Evolutionary conservation across 208 protist genomes (phyloP).

Genomic region (Leishmania amazonensis): DNA sequence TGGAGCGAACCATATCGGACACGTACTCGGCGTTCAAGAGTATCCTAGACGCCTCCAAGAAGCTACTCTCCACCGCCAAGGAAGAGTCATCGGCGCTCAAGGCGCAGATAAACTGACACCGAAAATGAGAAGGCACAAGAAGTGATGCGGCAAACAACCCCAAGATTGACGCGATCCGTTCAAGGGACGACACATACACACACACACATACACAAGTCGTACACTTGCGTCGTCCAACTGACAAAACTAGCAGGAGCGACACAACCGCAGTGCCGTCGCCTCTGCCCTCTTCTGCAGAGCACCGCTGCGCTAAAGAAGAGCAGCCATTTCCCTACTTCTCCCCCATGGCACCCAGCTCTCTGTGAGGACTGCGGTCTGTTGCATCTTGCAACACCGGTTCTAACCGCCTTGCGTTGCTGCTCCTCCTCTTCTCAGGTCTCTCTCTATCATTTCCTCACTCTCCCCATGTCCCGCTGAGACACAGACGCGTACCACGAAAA

Average conservation of each 20-base stretch:
- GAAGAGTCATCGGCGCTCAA: slow-evolving; percentile 54
- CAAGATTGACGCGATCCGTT: neutral
- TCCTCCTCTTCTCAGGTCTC: neutral
- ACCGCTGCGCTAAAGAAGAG: neutral
- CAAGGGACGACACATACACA: neutral
- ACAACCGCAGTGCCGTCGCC: neutral
- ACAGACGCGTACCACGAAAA: neutral
- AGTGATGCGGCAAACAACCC: neutral
- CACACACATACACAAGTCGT: neutral
- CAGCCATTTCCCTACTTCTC: neutral
- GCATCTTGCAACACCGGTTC: neutral
- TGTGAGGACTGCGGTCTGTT: neutral
- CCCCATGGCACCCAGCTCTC: neutral
- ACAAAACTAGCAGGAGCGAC: neutral
- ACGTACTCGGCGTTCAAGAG: slow-evolving; percentile 85
- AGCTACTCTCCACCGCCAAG: slow-evolving; percentile 70
- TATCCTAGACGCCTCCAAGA: slow-evolving; percentile 88
- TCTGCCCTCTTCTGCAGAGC: too few relatives aligned
- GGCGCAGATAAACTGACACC: slow-evolving; percentile 21
- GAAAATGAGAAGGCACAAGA: neutral
- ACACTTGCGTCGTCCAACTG: neutral
- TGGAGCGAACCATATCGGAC: slow-evolving; percentile 80
- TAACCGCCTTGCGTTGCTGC: neutral
- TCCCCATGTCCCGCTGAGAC: neutral
- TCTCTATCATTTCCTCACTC: neutral